These are phyloP conservation scores for Pichia phayaonensis DNA, from an alignment of 805 yeast species.

Conservation along the genomic window DNA sequence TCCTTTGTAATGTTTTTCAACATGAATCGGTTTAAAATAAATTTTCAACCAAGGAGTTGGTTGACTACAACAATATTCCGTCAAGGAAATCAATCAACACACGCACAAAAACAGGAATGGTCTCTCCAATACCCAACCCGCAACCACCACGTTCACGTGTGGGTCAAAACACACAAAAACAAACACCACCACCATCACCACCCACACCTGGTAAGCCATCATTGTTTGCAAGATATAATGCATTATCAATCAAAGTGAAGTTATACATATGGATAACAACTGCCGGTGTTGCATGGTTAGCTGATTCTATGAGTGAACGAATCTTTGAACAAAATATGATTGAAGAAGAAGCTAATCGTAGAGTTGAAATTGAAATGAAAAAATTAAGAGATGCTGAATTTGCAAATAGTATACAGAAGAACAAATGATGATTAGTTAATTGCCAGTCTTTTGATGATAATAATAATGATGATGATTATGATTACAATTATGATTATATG, in stretches of 20 bases:
- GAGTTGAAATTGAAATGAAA: conserved; percentile 23
- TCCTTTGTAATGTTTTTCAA: too few species aligned
- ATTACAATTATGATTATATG: too few species aligned
- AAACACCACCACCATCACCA: not conserved
- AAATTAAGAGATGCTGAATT: conserved; percentile 7
- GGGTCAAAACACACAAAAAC: not conserved
- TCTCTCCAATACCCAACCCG: not conserved
- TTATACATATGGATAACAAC: conserved; percentile 27
- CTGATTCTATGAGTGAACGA: conserved; percentile 23
- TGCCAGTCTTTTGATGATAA: too few species aligned
- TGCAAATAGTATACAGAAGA: not conserved
- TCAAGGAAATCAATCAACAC: too few species aligned
- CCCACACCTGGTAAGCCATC: conserved; percentile 1
- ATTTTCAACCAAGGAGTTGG: too few species aligned
- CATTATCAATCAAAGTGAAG: conserved; percentile 24
- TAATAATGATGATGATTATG: not conserved
- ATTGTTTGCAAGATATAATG: conserved; percentile 14
- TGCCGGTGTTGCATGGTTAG: conserved; percentile 24
- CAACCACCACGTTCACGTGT: conserved; percentile 1
- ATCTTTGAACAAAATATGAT: conserved; percentile 26
- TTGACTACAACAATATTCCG: too few species aligned
- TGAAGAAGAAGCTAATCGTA: conserved; percentile 26
- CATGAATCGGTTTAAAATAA: too few species aligned
- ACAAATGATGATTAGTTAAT: not conserved
- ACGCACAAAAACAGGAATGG: not conserved